Conservation (phyloP, 768 basidiomycete genomes). For the Cyclocybe aegerita region DNA sequence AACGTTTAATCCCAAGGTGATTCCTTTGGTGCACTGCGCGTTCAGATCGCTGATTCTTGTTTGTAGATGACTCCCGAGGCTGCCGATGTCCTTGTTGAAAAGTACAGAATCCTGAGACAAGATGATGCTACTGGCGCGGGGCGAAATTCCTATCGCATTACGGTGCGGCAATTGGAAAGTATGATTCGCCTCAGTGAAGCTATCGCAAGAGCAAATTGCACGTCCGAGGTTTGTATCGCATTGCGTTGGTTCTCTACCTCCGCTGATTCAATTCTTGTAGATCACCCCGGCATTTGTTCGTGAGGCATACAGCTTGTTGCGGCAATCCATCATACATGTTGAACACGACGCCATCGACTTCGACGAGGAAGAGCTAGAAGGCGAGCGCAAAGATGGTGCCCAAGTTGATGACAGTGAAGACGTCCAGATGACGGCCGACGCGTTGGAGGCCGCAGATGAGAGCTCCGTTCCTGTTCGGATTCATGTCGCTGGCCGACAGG, state of each 20-base stretch:
- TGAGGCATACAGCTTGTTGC: conserved; percentile 90
- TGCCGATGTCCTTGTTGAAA: conserved; percentile 90
- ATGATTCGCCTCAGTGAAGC: conserved; percentile 98
- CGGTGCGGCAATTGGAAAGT: conserved; percentile 95
- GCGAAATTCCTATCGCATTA: conserved; percentile 93
- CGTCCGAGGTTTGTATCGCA: conserved; percentile 64
- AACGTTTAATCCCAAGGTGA: conserved; percentile 96
- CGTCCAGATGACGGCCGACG: conserved; percentile 63
- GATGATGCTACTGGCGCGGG: conserved; percentile 90
- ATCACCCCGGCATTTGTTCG: conserved; percentile 93
- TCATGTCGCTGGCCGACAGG: conserved; percentile 27
- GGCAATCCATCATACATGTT: conserved; percentile 98
- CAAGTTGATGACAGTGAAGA: conserved; percentile 41
- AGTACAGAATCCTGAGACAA: conserved; percentile 88
- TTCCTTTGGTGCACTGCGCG: conserved; percentile 1
- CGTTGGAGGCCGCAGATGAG: conserved; percentile 46
- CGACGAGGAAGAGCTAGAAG: conserved; percentile 83
- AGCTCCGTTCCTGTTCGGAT: conserved; percentile 41
- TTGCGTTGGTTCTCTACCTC: background rate
- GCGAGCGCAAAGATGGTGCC: conserved; percentile 43
- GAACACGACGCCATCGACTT: conserved; percentile 99
- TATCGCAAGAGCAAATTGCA: conserved; percentile 96
- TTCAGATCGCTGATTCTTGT: conserved; percentile 4
- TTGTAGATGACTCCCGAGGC: conserved; percentile 88
- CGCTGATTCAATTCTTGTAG: conserved; percentile 33